Conservation (phyloP, 2,329 filamentous ascomycete genomes). For the Lecanicillium sp. region DNA sequence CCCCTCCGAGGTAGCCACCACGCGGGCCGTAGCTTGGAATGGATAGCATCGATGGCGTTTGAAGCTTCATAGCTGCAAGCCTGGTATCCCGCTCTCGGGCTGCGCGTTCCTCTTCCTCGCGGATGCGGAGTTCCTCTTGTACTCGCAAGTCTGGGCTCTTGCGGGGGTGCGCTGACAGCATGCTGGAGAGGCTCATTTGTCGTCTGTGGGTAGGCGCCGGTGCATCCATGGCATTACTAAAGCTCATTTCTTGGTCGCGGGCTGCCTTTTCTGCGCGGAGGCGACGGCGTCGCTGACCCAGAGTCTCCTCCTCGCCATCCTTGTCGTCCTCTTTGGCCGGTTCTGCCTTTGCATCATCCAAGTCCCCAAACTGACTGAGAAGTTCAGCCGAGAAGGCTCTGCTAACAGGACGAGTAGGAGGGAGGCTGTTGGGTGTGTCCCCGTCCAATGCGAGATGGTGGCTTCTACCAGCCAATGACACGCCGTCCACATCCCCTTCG, state of each 20-base stretch:
- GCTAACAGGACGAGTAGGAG: slow-evolving; percentile 51
- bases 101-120: slow-evolving; percentile 32
- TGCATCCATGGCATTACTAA: slow-evolving; percentile 17
- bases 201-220: slow-evolving; percentile 15
- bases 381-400: slow-evolving; percentile 62
- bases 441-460: slow-evolving; percentile 49
- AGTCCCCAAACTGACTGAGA: slow-evolving; percentile 53
- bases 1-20: slow-evolving; percentile 42
- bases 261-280: slow-evolving; percentile 64
- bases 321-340: slow-evolving; percentile 34
- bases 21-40: slow-evolving; percentile 22
- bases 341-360: slow-evolving; percentile 33
- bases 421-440: slow-evolving; percentile 41
- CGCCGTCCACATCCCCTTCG: slow-evolving; percentile 50
- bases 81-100: slow-evolving; percentile 37
- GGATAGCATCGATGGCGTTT: slow-evolving; percentile 38
- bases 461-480: slow-evolving; percentile 61
- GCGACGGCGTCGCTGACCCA: slow-evolving; percentile 68
- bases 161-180: slow-evolving; percentile 39
- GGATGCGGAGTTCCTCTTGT: slow-evolving; percentile 31
- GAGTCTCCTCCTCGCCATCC: slow-evolving; percentile 60
- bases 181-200: slow-evolving; percentile 51
- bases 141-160: slow-evolving; percentile 31
- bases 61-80: slow-evolving; percentile 38
- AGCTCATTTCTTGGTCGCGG: slow-evolving; percentile 46